Evolutionary conservation across 2,329 filamentous ascomycete genomes (phyloP).

Genomic region (Penicillium sp.): DNA sequence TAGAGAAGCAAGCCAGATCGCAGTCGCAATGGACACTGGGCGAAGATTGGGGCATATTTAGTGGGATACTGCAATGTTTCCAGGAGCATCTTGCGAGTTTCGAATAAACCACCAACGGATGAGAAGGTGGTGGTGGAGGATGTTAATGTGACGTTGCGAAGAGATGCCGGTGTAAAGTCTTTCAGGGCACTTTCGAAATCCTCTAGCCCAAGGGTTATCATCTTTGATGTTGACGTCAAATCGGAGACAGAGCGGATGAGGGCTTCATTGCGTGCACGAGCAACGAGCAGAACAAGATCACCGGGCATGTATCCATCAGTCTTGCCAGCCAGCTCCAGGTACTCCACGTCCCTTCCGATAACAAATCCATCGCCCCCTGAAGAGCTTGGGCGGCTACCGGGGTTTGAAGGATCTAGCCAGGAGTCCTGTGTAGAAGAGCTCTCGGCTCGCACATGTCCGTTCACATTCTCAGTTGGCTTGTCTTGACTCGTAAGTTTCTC

Average conservation of each 20-base stretch:
- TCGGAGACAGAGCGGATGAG: conserved; percentile 77
- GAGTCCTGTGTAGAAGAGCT: conserved; percentile 55
- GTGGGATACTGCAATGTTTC: conserved; percentile 97
- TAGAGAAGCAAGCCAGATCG: conserved; percentile 92
- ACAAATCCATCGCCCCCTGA: conserved; percentile 64
- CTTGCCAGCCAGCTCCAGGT: conserved; percentile 87
- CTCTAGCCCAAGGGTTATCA: conserved; percentile 65
- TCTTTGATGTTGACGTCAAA: conserved; percentile 50
- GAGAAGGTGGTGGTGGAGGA: conserved; percentile 90
- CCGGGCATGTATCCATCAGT: conserved; percentile 99
- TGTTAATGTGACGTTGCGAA: conserved; percentile 91
- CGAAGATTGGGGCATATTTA: conserved; percentile 96
- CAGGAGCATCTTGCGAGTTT: conserved; percentile 85
- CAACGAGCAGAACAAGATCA: conserved; percentile 81
- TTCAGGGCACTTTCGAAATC: conserved; percentile 86
- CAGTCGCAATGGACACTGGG: conserved; percentile 89
- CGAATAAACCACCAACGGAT: conserved; percentile 82
- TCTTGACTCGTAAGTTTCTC: conserved; percentile 69
- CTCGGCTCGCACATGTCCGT: conserved; percentile 37
- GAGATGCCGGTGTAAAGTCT: conserved; percentile 91
- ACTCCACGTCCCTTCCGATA: conserved; percentile 76
- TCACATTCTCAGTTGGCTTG: conserved; percentile 42
- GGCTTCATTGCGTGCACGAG: conserved; percentile 86
- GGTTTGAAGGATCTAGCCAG: conserved; percentile 76
- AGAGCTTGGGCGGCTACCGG: conserved; percentile 51